phyloP scores from a whole-genome alignment of 441 rosid genomes.

The Jatropha podagrica region DNA sequence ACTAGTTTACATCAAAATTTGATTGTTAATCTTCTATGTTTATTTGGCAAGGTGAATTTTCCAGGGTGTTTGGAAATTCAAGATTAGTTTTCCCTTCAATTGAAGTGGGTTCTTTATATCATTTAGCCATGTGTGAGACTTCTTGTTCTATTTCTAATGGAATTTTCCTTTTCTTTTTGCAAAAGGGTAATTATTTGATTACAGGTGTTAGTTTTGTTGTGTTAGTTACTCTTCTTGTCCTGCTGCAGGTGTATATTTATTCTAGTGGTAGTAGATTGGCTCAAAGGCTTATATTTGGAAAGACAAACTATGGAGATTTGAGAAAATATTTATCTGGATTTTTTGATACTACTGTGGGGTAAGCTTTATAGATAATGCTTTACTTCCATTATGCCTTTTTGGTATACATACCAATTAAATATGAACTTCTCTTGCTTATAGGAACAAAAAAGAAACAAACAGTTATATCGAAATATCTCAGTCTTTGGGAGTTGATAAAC shows the following conservation, averaged over 20 bases:
- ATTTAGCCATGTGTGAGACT: background rate
- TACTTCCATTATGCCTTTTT: background rate
- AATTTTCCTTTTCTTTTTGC: background rate
- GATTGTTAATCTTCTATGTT: background rate
- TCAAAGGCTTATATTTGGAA: constrained; percentile 85
- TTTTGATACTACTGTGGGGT: constrained; percentile 90
- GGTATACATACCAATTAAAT: background rate
- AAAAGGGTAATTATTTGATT: background rate
- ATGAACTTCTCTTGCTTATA: constrained; percentile 30
- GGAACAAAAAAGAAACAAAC: constrained; percentile 72
- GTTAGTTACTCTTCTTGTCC: constrained; percentile 5
- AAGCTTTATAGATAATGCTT: constrained; percentile 19
- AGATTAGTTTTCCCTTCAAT: background rate
- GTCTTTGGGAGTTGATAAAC: constrained; percentile 73
- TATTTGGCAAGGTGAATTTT: background rate
- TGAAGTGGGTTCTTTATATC: background rate
- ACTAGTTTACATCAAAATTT: background rate
- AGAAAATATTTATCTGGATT: constrained; percentile 82
- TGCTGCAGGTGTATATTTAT: constrained; percentile 78
- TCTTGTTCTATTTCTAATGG: background rate
- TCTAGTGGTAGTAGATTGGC: constrained; percentile 97
- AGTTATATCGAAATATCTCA: constrained; percentile 78
- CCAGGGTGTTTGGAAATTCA: background rate
- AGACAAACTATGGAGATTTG: constrained; percentile 75
- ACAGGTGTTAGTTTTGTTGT: background rate